Evolutionary conservation across 2,329 filamentous ascomycete genomes (phyloP), one percentile per base, ranked within the genome.

Genomic region (Calycina marina): DNA sequence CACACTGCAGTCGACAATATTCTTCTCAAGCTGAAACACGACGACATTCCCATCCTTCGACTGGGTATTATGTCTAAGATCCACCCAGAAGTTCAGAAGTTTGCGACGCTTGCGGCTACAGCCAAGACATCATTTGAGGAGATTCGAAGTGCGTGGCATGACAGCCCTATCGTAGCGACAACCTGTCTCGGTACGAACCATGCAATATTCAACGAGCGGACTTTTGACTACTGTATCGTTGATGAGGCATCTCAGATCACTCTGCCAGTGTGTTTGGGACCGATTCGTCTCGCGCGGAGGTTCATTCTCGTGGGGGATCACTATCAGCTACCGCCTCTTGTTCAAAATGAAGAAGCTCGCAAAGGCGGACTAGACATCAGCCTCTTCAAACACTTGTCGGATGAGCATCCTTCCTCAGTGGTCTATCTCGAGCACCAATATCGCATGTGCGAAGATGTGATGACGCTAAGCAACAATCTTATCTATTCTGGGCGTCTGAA

Each of bases 1-100:
- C 90, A 98, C 51, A 93, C 86, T 1, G 90, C 90, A 3, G 90
- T 98, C 3, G 90, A 98, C 68, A 98, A 98, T 44, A 98, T 98
- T 46, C 61, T 98, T 5, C 63, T 98, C 39, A 98, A 98, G 57
- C 75, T 98, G 34, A 78, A 78, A 32, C 62, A 78, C 14, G 80
- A 88, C 43, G 71, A 72, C 6, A 80, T 85, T 25, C 72, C 74
- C 2, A 77, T 93, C 31, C 61, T 98, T 20, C 77, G 90, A n/a
- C 68, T 98, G 0, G 90, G 90, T 4, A 78, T 81, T 2, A 63
- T 75, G 3, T 76, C 81, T 13, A 94, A 94, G 53, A 72, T 98
- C 11, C 86, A 94, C 47, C 75, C 78, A 0, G 82, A 92, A 26
- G 83, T 98, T 1, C 78, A 79, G 44, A 67, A 82, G 14, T 96